Base-by-base conservation (phyloP, 306 rosid genomes). In the Arachis hypogaea region DNA sequence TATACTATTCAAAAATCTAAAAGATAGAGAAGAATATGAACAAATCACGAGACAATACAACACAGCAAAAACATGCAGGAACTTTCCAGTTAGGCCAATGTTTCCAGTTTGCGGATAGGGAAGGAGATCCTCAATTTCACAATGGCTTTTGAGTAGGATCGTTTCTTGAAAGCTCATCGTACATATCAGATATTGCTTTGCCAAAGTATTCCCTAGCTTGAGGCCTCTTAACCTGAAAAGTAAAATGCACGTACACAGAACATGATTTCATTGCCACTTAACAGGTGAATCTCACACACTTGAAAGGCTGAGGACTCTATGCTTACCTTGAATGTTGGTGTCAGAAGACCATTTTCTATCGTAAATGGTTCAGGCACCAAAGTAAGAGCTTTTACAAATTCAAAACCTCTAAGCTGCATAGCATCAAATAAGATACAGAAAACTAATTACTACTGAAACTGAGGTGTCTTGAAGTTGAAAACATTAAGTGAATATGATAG, bases 311-410 rank as follows among this genome's bases (percentile, higher is more conserved):
- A 77, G 76, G 70, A 62, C 42, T 45, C 36, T 38, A 64, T n/a
- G 68, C 90, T 88, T 85, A 65, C 99, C 99, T 95, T 95, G 69
- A 86, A 87, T 62, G 99, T 95, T 16, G 99, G 99, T 63, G 99
- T 95, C 67, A 90, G 87, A 62, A 95, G 85, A 66, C 87, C 99
- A 69, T 92, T 95, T 86, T 95, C 99, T 87, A 88, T 4, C 0
- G 97, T 84, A 78, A 95, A 92, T 7, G 91, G 99, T 77, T 95
- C 99, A 3, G 8, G 76, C 61, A 84, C 88, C 83, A 95, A 80
- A 56, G 88, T 87, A 77, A 92, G 82, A 2, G 97, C 88, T 88
- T 90, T 95, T 69, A 76, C 97, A 73, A 82, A 90, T 85, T 95
- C 99, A 63, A 95, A 95, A 72, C 99, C 99, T 87, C 98, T 87